Evolutionary conservation across 768 basidiomycete genomes (phyloP), one percentile per base, ranked within the genome.

Genomic region (Lepiota subincarnata): DNA sequence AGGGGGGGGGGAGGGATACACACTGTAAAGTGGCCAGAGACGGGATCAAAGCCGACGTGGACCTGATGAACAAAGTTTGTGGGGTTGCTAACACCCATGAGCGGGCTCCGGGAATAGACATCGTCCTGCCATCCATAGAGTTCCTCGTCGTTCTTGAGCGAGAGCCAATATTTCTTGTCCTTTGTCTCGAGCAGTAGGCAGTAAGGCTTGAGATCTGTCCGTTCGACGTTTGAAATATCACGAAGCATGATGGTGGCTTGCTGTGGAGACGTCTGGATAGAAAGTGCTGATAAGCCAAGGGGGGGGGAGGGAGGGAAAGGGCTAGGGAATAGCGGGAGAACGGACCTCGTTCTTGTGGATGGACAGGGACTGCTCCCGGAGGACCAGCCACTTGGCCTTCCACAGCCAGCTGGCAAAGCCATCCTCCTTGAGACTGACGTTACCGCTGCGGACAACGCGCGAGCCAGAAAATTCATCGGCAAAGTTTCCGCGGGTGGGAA

Each of bases 1-100:
- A n/a, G 38, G 26, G 22, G 14, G 49, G 16, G 35, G 46, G 22
- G 54, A 26, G 37, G 35, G 24, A 24, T 5, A 78, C 89, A 61
- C 62, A 91, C 92, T 13, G 95, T 98, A 69, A 99, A 99, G 13
- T 86, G 92, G 10, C 96, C 96, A 38, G 89, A 88, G 40, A 90
- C 76, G 1, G 94, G 91, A 71, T 99, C 96, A 62, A 95, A 98
- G 2, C 94, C 95, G 53, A 98, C 96, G 69, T 98, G 96, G 2
- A 98, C 94, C 67, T 98, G 94, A 74, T 99, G 96, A 0, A 98
- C 92, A 65, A 99, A 98, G 69, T 99, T 96, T 6, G 95, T 98
- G 0, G 96, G 96, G 60, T 88, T 89, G 67, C 87, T 87, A 40
- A 95, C 90, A 22, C 96, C 92, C 85, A 95, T 91, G 45, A 94